Evolutionary conservation across 176 grass and related monocot genomes (phyloP), one percentile per base, ranked within the genome.

Genomic region (Juncus effusus): DNA sequence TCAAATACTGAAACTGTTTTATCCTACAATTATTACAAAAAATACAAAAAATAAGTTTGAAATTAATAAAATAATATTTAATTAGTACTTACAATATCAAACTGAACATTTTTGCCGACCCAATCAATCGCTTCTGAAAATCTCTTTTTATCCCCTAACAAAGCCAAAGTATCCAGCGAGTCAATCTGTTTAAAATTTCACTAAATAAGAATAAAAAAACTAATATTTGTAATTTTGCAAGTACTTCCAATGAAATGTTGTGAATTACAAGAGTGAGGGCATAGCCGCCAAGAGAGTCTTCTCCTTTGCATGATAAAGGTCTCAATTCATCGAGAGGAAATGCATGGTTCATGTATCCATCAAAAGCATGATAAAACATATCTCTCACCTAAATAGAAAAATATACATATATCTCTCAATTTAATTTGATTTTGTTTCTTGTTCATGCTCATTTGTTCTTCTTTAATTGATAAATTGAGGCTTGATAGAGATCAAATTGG

Each of bases 311-410:
- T 59, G 84, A 86, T 79, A 97, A 86, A 8, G 93, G 93, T 52
- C 88, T 84, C 64, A 97, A 47, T 70, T 97, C 93, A 73, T 97
- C 93, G 4, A 91, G 85, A 77, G 93, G 93, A 85, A 91, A 97
- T 72, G 93, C 93, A 74, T 97, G 73, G 28, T 86, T 71, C 80
- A 97, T 91, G 74, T 97, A 97, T 13, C 93, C 93, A 84, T 97
- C 77, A 80, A 97, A 97, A 12, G 93, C 93, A 81, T 97, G 93
- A 84, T 97, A 97, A 74, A 97, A 97, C 93, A 92, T 97, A 81
- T 86, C 85, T 55, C 77, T 81, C 42, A 97, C 93, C 93, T 97
- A 68, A 65, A 74, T 75, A 16, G 40, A 13, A 41, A 62, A 69
- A 61, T 45, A 13, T 47, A 47, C 0, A 47, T 4, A 7, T 45